These are phyloP conservation scores for Podospora sp. DNA, from an alignment of 495 filamentous ascomycete genomes.

Conservation along the genomic window DNA sequence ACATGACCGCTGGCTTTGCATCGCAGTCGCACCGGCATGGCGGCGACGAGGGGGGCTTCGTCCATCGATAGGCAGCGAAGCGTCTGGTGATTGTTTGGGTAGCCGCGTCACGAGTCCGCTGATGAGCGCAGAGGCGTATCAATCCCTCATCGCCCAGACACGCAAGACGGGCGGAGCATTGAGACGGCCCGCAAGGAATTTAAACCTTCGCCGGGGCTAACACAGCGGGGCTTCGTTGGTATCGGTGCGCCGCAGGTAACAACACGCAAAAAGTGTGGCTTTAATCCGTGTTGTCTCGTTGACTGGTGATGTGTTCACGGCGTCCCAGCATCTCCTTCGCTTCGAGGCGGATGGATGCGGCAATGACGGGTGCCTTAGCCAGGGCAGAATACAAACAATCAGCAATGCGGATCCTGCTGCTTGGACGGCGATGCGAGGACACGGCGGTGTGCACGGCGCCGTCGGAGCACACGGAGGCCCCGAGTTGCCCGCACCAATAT, in stretches of 20 bases:
- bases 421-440: not conserved
- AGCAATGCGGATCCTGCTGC: not conserved
- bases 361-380: slow-evolving; percentile 7
- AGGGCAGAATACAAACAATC: slow-evolving; percentile 10
- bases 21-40: not conserved
- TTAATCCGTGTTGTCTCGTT: not conserved
- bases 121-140: slow-evolving; percentile 4
- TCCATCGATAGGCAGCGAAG: slow-evolving; percentile 5
- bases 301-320: not conserved
- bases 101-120: slow-evolving; percentile 14
- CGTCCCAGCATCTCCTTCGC: not conserved
- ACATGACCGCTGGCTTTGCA: not conserved
- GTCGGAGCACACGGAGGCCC: slow-evolving; percentile 4
- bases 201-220: slow-evolving; percentile 3
- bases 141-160: not conserved
- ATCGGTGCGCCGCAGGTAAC: not conserved
- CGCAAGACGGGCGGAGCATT: not conserved
- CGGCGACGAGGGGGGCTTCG: not conserved
- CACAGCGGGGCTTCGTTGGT: not conserved
- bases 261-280: not conserved
- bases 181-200: not conserved
- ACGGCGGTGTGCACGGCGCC: not conserved
- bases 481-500: not conserved
- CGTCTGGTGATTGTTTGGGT: slow-evolving; percentile 7
- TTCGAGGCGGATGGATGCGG: not conserved